Evolutionary conservation across 164 flowering plant genomes (phyloP), one percentile per base, ranked within the genome.

Genomic region (Cinnamomum micranthum): DNA sequence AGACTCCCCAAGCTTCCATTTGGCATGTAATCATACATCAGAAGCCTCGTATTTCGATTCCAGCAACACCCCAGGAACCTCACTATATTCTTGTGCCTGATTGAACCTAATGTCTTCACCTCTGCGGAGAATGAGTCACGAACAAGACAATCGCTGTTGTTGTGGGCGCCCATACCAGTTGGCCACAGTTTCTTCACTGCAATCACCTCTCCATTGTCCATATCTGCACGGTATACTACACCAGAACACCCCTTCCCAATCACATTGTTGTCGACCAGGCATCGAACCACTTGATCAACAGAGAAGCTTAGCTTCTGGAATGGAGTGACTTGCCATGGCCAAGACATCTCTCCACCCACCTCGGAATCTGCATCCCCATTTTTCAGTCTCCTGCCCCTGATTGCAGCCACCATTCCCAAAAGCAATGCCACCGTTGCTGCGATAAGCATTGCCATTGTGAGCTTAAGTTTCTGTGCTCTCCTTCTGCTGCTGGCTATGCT

Each of bases 151-250:
- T 75, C 70, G 22, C 72, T 82, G 1, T 78, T 77, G 51, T 78
- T 70, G 25, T 77, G 72, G 9, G 75, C 71, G 15, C 82, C 81
- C 69, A 69, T 71, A 47, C 84, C 80, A 15, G 84, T 58, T 28
- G 97, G 92, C 97, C 95, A 91, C 0, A 92, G 89, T 82, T 92
- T 91, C 84, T 92, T 92, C 74, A 92, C 97, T 2, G 95, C 97
- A 63, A 92, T 86, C 41, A 85, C 86, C 52, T 90, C 91, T 1
- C 95, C 94, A 28, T 86, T 87, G 28, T 81, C 87, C 75, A 91
- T 71, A 50, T 91, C 94, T 15, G 90, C 93, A 0, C 91, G 87
- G 63, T 92, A 92, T 1, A 92, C 97, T 5, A 90, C 77, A 24
- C 97, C 97, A 0, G 97, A 91, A 67, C 91, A 90, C 1, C 97